These are phyloP conservation scores for Colletotrichum incanum DNA, from an alignment of 2,329 filamentous ascomycete genomes.

Conservation along the genomic window DNA sequence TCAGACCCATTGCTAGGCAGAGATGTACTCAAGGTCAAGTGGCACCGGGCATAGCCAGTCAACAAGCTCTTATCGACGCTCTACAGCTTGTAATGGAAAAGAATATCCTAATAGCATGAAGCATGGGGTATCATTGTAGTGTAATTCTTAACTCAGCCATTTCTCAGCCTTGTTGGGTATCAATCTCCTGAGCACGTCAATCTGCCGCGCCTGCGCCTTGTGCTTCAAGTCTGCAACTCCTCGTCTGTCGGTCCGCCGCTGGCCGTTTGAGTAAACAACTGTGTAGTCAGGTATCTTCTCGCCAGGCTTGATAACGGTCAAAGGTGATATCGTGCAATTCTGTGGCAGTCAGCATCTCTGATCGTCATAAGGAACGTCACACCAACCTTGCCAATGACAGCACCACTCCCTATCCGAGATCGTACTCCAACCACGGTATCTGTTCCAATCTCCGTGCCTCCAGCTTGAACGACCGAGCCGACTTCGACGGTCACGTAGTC, in stretches of 20 bases:
- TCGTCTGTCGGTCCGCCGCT: conserved; percentile 70
- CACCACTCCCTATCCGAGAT: conserved; percentile 72
- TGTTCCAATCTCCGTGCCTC: conserved; percentile 74
- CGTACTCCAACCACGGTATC: conserved; percentile 74
- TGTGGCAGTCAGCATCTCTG: conserved; percentile 49
- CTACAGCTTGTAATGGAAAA: not conserved
- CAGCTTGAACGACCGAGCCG: conserved; percentile 73
- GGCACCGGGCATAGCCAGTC: not conserved
- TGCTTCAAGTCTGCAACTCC: conserved; percentile 76
- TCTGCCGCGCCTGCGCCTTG: conserved; percentile 76
- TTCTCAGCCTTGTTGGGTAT: conserved; percentile 70
- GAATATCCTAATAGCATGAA: not conserved
- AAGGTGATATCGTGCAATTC: conserved; percentile 80
- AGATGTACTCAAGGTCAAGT: not conserved
- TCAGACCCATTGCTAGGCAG: not conserved
- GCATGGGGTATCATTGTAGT: conserved; percentile 32
- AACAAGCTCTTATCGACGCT: not conserved
- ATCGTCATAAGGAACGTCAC: not conserved
- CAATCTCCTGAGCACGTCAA: conserved; percentile 77
- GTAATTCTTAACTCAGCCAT: conserved; percentile 34
- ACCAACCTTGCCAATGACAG: conserved; percentile 73
- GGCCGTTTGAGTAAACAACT: conserved; percentile 78
- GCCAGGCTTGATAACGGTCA: conserved; percentile 71
- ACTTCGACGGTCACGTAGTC: conserved; percentile 76
- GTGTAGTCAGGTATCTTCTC: conserved; percentile 76